Evolutionary conservation across 1,284 basidiomycete genomes (phyloP).

Genomic region (Cryptococcus sp.): DNA sequence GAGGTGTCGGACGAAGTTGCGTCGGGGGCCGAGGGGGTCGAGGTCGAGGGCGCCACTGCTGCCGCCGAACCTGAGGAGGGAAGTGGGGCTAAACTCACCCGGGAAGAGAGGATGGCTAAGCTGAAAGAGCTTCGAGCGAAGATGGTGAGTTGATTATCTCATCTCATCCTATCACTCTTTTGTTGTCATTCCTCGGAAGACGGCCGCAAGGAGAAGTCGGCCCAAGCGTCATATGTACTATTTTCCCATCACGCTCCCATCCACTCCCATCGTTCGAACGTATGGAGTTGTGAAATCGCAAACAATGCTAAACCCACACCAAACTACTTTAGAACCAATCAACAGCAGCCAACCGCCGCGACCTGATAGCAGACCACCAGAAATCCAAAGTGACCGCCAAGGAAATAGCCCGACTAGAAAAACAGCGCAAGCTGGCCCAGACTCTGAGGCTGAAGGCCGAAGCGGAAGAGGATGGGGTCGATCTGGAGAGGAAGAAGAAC

Average conservation of each 20-base stretch:
- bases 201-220: neutral
- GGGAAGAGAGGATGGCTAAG: slow-evolving; percentile 13
- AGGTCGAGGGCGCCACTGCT: slow-evolving; percentile 4
- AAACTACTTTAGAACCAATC: slow-evolving; percentile 65
- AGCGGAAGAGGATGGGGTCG: slow-evolving; percentile 78
- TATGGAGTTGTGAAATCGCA: no score
- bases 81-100: neutral
- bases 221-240: no score
- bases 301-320: neutral
- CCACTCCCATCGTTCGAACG: slow-evolving; percentile 1
- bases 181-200: neutral
- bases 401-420: slow-evolving; percentile 77
- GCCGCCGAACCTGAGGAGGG: slow-evolving; percentile 12
- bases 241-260: neutral
- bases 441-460: slow-evolving; percentile 82
- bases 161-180: neutral
- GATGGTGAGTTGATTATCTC: slow-evolving; percentile 17
- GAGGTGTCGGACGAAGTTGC: slow-evolving; percentile 1
- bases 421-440: slow-evolving; percentile 85
- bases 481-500: slow-evolving; percentile 73
- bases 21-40: neutral
- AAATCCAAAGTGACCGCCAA: slow-evolving; percentile 72
- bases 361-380: slow-evolving; percentile 77
- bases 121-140: slow-evolving; percentile 23
- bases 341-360: slow-evolving; percentile 75